A percentile compares a stretch with the other conserved stretches of the same genome.
Evolutionary conservation across 345 rosid species (phyloP).

Genomic region (Arabis alpina): DNA sequence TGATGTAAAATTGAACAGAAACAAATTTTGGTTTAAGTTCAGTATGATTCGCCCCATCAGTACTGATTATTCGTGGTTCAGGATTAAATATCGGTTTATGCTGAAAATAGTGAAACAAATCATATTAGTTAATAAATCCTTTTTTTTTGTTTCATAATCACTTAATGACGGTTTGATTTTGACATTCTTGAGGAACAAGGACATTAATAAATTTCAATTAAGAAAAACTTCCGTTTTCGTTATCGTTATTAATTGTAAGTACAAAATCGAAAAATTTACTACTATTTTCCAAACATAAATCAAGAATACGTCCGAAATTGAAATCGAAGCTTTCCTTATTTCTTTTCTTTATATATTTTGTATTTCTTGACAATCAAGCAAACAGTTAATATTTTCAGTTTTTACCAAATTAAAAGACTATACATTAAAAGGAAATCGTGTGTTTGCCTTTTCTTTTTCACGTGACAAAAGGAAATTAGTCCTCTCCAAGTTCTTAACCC

Average conservation of each 20-base stretch:
- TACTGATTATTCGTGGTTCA: too few species aligned
- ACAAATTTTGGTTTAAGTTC: too few species aligned
- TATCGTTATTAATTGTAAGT: background rate
- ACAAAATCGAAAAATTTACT: background rate
- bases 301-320: background rate
- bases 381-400: too few species aligned
- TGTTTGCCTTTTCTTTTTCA: background rate
- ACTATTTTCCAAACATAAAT: slow-evolving; percentile 12
- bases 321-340: too few species aligned
- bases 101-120: too few species aligned
- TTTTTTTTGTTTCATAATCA: background rate
- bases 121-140: too few species aligned
- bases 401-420: too few species aligned
- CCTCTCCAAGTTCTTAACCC: slow-evolving; percentile 6
- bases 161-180: slow-evolving; percentile 2
- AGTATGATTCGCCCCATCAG: too few species aligned
- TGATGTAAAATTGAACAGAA: too few species aligned
- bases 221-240: background rate
- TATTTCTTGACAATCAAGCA: slow-evolving; percentile 28
- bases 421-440: background rate
- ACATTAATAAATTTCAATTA: slow-evolving; percentile 12
- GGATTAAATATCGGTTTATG: too few species aligned
- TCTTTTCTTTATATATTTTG: background rate
- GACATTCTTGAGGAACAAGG: slow-evolving; percentile 31
- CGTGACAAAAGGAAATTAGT: slow-evolving; percentile 16